These are phyloP conservation scores for Orychophragmus violaceus DNA, from an alignment of 345 rosid species.

Conservation along the genomic window DNA sequence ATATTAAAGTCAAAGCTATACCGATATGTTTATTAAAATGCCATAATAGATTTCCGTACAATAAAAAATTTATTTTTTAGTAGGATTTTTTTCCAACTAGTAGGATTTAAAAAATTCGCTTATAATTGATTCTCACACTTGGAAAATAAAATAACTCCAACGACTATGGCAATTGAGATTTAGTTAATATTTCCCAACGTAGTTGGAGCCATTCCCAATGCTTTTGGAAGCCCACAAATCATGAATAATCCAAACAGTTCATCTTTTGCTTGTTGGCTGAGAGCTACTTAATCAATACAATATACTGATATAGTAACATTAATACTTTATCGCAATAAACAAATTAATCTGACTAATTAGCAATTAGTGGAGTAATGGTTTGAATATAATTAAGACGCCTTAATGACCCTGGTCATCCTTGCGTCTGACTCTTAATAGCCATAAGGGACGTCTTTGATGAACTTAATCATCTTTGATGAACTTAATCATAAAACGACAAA, in stretches of 20 bases:
- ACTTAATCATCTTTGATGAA: conserved; percentile 10
- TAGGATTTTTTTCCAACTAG: background rate
- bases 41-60: background rate
- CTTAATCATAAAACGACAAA: conserved; percentile 16
- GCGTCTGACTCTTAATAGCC: conserved; percentile 23
- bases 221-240: conserved; percentile 26
- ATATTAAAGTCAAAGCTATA: conserved; percentile 8
- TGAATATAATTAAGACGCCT: background rate
- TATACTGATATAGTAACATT: background rate
- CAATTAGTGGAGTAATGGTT: conserved; percentile 27
- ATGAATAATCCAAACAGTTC: conserved; percentile 9
- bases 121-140: conserved; percentile 10
- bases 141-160: conserved; percentile 10
- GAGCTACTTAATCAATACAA: conserved; percentile 16
- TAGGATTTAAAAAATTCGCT: background rate
- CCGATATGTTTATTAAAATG: background rate
- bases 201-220: conserved; percentile 32
- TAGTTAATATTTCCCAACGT: conserved; percentile 11
- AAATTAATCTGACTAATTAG: background rate
- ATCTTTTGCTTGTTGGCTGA: conserved; percentile 21
- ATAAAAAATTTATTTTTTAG: background rate
- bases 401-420: conserved; percentile 9
- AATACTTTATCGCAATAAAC: background rate
- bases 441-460: conserved; percentile 21
- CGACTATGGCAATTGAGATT: background rate